phyloP scores from a whole-genome alignment of 2,329 filamentous ascomycete genomes.

The Fusarium redolens region DNA sequence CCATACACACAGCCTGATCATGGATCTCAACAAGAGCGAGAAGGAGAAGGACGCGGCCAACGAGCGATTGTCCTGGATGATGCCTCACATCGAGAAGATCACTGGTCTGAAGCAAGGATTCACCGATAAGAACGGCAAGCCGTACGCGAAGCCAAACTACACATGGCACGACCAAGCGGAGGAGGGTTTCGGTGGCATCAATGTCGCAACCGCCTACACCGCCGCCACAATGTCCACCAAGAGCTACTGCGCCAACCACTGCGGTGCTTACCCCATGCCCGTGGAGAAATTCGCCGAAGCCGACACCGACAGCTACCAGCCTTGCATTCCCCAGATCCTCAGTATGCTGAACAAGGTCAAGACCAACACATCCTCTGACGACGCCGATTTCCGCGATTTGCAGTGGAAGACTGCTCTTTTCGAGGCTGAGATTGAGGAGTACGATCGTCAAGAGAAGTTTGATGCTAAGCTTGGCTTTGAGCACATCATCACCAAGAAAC shows the following conservation, averaged over 20 bases:
- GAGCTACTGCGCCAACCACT: conserved; percentile 56
- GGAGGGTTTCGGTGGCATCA: conserved; percentile 54
- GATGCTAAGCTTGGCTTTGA: conserved; percentile 49
- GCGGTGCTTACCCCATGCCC: conserved; percentile 56
- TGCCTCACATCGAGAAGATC: conserved; percentile 39
- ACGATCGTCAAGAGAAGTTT: conserved; percentile 51
- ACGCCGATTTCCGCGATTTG: conserved; percentile 42
- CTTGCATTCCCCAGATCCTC: conserved; percentile 56
- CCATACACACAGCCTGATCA: conserved; percentile 51
- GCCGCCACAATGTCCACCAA: conserved; percentile 58
- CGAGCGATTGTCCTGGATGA: conserved; percentile 39
- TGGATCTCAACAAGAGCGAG: conserved; percentile 34
- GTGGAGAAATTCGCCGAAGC: conserved; percentile 58
- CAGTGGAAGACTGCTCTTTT: conserved; percentile 51
- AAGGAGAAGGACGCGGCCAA: conserved; percentile 47
- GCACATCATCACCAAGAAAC: conserved; percentile 46
- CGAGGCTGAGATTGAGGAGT: conserved; percentile 50
- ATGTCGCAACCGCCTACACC: conserved; percentile 54
- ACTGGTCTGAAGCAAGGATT: conserved; percentile 36
- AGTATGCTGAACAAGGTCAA: conserved; percentile 49
- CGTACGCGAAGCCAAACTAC: conserved; percentile 44
- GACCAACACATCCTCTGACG: conserved; percentile 20
- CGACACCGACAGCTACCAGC: conserved; percentile 56
- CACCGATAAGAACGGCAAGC: conserved; percentile 40
- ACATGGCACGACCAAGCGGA: conserved; percentile 39